Evolutionary conservation across 768 basidiomycete genomes (phyloP).

Genomic region (Russula brevipes): DNA sequence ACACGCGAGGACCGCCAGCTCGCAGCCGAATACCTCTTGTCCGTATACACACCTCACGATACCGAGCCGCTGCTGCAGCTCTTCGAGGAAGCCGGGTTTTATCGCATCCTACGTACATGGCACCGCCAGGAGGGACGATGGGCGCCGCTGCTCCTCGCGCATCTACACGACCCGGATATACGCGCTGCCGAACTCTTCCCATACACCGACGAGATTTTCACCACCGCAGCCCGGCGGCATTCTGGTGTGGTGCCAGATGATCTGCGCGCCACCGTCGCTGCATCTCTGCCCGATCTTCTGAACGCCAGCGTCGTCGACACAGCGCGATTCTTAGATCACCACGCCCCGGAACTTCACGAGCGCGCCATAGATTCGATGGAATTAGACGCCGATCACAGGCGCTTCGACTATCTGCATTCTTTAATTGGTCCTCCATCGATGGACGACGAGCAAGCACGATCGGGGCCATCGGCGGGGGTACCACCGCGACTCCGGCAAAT

Average conservation of each 20-base stretch:
- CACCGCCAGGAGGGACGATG: conserved; percentile 73
- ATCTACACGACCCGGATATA: conserved; percentile 67
- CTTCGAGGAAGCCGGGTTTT: conserved; percentile 84
- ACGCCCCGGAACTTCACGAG: conserved; percentile 61
- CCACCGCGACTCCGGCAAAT: conserved; percentile 46
- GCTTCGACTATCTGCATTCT: conserved; percentile 71
- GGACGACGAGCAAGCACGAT: conserved; percentile 38
- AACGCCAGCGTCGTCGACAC: conserved; percentile 56
- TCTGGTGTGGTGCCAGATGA: conserved; percentile 52
- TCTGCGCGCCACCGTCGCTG: conserved; percentile 47
- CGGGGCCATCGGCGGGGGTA: conserved; percentile 41
- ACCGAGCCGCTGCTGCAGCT: conserved; percentile 57
- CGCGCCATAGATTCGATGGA: conserved; percentile 51
- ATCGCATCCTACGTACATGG: conserved; percentile 79
- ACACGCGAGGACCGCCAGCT: conserved; percentile 93
- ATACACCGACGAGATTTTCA: conserved; percentile 60
- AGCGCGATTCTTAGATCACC: conserved; percentile 65
- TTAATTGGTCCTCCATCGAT: conserved; percentile 52
- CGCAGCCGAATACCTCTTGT: conserved; percentile 89
- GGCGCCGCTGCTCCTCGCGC: conserved; percentile 67
- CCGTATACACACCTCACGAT: conserved; percentile 83
- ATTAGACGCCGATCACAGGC: conserved; percentile 43
- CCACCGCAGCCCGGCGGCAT: conserved; percentile 40
- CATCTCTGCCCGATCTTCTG: conserved; percentile 62
- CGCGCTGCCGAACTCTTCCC: conserved; percentile 55